Evolutionary conservation across 148 eudicot species (phyloP), one percentile per base, ranked within the genome.

Genomic region (Chenopodium berlandieri): DNA sequence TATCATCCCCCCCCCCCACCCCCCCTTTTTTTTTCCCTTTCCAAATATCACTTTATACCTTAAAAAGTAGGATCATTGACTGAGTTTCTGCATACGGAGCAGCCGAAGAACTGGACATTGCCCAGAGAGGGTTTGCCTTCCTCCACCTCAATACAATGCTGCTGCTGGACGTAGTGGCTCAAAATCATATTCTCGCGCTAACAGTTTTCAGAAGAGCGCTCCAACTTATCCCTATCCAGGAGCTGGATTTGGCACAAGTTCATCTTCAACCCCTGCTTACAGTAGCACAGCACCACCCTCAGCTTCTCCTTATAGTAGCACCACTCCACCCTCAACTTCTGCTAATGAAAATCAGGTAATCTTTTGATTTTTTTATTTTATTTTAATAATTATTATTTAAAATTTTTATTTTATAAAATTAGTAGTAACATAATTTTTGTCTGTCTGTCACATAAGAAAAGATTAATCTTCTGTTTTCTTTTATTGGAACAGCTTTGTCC

Each of bases 111-210:
- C 87, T 56, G 99, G 97, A 79, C 87, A 79, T 83, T 84, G 89
- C 76, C 87, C 89, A 20, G 87, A 86, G 82, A 90, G 99, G 86
- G 86, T 91, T 83, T 82, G 97, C 47, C 97, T 93, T 66, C 99
- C 99, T 11, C 96, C 99, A 69, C 99, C 99, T 68, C 82, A 86
- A 83, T 82, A 89, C 80, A 88, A 85, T 83, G 82, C 86, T 80
- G 79, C 86, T 23, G 50, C 88, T 80, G 78, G 89, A 48, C 86
- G 82, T 75, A 75, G 86, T 72, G 77, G 80, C 81, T 80, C 90
- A 76, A 91, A 92, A 76, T 75, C 84, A 72, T 85, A 90, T 78
- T 90, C 91, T 23, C 89, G 82, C 0, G 31, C 91, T 58, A 84
- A 82, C 80, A 92, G 90, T 80, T 93, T 91, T 75, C 90, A 87